Evolutionary conservation across 495 filamentous ascomycete genomes (phyloP), one percentile per base, ranked within the genome.

Genomic region (Sordaria brevicollis): DNA sequence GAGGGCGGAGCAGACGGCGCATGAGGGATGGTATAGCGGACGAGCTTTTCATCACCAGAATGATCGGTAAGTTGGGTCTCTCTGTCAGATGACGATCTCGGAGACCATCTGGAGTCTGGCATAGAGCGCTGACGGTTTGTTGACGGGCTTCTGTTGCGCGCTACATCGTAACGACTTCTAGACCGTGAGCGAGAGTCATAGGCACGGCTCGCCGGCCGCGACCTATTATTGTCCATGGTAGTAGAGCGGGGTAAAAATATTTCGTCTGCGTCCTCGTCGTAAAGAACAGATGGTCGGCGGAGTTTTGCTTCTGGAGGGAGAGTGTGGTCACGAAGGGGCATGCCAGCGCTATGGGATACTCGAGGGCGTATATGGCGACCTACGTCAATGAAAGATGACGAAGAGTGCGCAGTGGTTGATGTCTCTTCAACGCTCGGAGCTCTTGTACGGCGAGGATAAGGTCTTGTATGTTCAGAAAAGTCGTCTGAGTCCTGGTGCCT

Each of bases 121-220:
- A 77, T 79, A 11, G 79, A 83, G 13, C 79, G 78, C 66, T 82
- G 79, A 29, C 71, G 71, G 57, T 77, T 79, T 21, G 76, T 79
- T 11, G 81, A 81, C 13, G 49, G 49, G 13, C 49, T 62, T 62
- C 49, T 62, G 17, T 62, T 62, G 25, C 49, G 49, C 5, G 49
- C 25, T 62, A 25, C 49, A 6, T 62, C 49, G 49, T 62, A 62
- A 6, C 49, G 25, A 62, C 21, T 62, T 62, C 49, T 62, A 25
- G 49, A 62, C 49, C 25, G 49, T 62, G 49, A 62, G 21, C 49
- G 49, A 31, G 49, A 62, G 17, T 62, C 49, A 25, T 62, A 62
- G 13, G 49, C 49, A 62, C 49, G 49, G 49, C 49, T 62, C 49
- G 10, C 49, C 49, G 49, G 49, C 25, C 25, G 49, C 25, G 49